Evolutionary conservation across 2,329 filamentous ascomycete genomes (phyloP).

Genomic region (Talaromyces sp.): DNA sequence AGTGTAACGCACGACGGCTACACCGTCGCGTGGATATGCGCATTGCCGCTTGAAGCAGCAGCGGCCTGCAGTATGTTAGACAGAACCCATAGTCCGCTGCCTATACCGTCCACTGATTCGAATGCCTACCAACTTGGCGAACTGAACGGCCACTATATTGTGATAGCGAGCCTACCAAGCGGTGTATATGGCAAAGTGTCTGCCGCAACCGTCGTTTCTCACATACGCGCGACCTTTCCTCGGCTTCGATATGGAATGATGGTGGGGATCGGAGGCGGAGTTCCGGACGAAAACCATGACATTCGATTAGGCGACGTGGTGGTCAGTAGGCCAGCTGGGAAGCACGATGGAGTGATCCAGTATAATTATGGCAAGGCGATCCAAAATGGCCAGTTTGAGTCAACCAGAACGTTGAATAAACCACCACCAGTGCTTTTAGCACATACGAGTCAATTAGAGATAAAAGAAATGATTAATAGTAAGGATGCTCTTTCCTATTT

Average conservation of each 20-base stretch:
- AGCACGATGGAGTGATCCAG: neutral
- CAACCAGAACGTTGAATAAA: neutral
- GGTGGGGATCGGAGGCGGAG: slow-evolving; percentile 20
- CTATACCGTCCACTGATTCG: neutral
- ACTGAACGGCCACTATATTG: neutral
- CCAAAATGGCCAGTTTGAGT: neutral
- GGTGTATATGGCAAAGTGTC: neutral
- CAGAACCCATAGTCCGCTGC: slow-evolving; percentile 12
- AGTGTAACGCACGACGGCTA: slow-evolving; percentile 9
- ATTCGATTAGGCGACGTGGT: slow-evolving; percentile 26
- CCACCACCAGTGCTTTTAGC: neutral
- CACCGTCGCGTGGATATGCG: slow-evolving; percentile 15
- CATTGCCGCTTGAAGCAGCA: slow-evolving; percentile 16
- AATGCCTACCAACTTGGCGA: neutral
- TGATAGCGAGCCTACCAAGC: neutral
- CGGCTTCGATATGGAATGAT: slow-evolving; percentile 18
- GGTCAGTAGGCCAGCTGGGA: slow-evolving; percentile 19
- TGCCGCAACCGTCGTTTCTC: neutral
- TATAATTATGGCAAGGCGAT: neutral
- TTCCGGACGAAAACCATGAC: slow-evolving; percentile 13
- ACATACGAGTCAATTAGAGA: neutral
- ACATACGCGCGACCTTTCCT: neutral
- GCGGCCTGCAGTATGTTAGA: slow-evolving; percentile 15
- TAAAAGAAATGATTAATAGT: neutral
- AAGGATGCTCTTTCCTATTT: neutral